Conservation (phyloP, 148 eudicot species). For the Camellia sinensis region DNA sequence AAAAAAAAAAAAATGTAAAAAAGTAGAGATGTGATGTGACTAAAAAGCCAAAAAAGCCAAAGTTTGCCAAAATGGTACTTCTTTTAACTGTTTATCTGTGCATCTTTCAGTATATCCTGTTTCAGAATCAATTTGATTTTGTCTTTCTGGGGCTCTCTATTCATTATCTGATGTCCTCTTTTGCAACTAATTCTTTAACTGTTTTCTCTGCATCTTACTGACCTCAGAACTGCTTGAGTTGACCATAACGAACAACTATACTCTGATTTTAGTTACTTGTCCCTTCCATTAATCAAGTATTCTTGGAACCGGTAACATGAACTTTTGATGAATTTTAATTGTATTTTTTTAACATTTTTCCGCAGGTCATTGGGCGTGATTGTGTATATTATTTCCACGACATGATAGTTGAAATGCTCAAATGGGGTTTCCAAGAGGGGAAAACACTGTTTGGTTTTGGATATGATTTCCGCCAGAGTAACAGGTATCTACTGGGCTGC, state of each 20-base stretch:
- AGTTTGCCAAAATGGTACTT: not conserved
- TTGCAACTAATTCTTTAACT: not conserved
- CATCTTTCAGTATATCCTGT: not conserved
- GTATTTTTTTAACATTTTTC: slow-evolving; percentile 2
- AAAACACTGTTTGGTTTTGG: slow-evolving; percentile 98
- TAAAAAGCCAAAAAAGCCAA: too few species aligned
- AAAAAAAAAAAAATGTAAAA: too few species aligned
- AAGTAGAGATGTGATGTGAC: too few species aligned
- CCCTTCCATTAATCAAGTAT: not conserved
- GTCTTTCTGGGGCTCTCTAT: not conserved
- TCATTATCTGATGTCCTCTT: slow-evolving; percentile 1
- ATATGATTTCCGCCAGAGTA: slow-evolving; percentile 98
- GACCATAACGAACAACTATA: not conserved
- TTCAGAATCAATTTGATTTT: not conserved
- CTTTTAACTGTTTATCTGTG: not conserved
- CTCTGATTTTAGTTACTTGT: slow-evolving; percentile 1
- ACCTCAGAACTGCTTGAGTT: not conserved
- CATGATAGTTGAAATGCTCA: slow-evolving; percentile 86
- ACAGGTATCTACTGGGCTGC: slow-evolving; percentile 48
- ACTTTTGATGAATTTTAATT: not conserved
- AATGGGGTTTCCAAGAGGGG: slow-evolving; percentile 96
- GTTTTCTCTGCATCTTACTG: not conserved
- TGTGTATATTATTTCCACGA: slow-evolving; percentile 86
- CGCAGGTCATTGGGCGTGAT: slow-evolving; percentile 79
- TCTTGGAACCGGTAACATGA: not conserved